Evolutionary conservation across 495 filamentous ascomycete species (phyloP).

Genomic region (Aspergillus avenaceus): DNA sequence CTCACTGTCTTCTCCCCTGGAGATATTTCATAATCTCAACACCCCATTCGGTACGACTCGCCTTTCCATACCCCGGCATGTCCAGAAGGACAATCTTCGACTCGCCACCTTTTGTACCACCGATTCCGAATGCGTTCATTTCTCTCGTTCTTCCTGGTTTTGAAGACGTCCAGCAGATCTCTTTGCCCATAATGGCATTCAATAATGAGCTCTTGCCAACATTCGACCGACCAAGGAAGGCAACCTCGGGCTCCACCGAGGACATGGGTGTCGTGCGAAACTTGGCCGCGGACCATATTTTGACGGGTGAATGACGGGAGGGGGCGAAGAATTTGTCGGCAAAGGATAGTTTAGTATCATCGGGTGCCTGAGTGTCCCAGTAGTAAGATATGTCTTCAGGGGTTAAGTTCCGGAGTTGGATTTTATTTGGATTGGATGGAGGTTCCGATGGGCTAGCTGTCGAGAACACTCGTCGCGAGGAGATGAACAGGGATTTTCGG

Average conservation of each 20-base stretch:
- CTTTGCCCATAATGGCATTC: conserved; percentile 70
- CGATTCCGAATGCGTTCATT: conserved; percentile 84
- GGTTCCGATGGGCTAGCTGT: not conserved
- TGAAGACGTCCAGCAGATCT: conserved; percentile 58
- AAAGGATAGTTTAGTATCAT: conserved; percentile 45
- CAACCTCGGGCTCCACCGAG: conserved; percentile 52
- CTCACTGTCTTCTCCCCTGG: conserved; percentile 59
- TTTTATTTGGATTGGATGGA: conserved; percentile 22
- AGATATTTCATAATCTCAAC: conserved; percentile 84
- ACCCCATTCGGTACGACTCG: conserved; percentile 75
- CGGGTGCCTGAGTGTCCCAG: conserved; percentile 57
- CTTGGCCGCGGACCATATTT: conserved; percentile 66
- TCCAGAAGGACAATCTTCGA: conserved; percentile 66
- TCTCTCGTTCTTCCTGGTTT: conserved; percentile 73
- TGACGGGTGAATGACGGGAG: conserved; percentile 50
- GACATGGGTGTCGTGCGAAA: conserved; percentile 60
- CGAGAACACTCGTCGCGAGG: conserved; percentile 3
- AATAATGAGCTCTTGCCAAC: conserved; percentile 88
- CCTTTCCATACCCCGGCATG: conserved; percentile 92
- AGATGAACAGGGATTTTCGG: not conserved
- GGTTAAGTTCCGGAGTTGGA: conserved; percentile 30
- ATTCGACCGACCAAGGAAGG: conserved; percentile 80
- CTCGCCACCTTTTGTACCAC: conserved; percentile 49
- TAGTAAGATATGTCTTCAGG: conserved; percentile 45
- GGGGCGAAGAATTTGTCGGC: conserved; percentile 59